These are phyloP conservation scores for Orbilia ellipsospora DNA, from an alignment of 2,329 filamentous ascomycete species.

Conservation along the genomic window DNA sequence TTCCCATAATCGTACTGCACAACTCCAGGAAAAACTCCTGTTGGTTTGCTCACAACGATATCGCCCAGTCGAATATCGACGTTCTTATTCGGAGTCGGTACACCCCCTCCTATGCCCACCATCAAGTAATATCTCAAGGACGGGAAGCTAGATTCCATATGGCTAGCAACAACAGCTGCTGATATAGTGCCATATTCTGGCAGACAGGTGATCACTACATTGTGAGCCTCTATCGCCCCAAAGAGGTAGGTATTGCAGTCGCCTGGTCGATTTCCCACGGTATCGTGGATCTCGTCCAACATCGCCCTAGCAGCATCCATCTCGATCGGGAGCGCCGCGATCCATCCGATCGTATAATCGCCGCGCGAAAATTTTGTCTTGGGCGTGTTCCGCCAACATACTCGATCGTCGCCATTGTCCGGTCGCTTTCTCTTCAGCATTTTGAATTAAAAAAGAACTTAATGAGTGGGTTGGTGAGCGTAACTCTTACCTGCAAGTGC, in stretches of 20 bases:
- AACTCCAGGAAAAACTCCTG: background rate
- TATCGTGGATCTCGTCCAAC: constrained; percentile 25
- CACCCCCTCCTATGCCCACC: constrained; percentile 42
- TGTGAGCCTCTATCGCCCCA: constrained; percentile 20
- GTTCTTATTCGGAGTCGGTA: constrained; percentile 4
- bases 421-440: constrained; percentile 8
- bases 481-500: too few species aligned
- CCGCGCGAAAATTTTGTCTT: constrained; percentile 3
- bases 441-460: background rate
- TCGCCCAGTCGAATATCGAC: constrained; percentile 37
- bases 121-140: constrained; percentile 24
- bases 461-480: background rate
- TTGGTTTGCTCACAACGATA: constrained; percentile 30
- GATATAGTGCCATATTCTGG: constrained; percentile 15
- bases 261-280: background rate
- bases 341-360: constrained; percentile 42
- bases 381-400: background rate
- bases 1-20: constrained; percentile 44
- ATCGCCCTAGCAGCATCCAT: constrained; percentile 23
- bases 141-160: constrained; percentile 31
- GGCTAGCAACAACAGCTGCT: constrained; percentile 2
- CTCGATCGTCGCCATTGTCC: background rate
- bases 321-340: constrained; percentile 23
- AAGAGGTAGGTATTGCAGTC: constrained; percentile 29
- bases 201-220: constrained; percentile 32